These are phyloP conservation scores for Trichosporon inkin DNA, from an alignment of 1,284 basidiomycete species.

Conservation along the genomic window DNA sequence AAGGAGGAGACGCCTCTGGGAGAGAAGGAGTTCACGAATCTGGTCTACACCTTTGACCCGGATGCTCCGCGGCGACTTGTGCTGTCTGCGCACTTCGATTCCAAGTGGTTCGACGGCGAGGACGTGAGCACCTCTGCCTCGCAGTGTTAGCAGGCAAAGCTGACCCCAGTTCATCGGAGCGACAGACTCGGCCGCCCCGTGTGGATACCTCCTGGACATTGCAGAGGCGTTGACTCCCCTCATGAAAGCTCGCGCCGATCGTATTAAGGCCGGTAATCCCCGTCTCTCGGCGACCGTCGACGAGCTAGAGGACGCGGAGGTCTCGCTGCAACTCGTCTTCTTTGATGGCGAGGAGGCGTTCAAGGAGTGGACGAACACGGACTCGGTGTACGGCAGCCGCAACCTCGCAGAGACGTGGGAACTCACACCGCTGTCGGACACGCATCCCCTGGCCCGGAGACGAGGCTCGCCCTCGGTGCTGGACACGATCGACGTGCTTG, in stretches of 20 bases:
- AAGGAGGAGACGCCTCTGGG: conserved; percentile 79
- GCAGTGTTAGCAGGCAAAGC: not conserved
- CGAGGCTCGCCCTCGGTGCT: conserved; percentile 63
- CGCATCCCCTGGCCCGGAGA: conserved; percentile 55
- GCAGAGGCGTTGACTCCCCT: conserved; percentile 74
- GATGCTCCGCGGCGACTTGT: conserved; percentile 74
- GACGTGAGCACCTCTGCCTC: conserved; percentile 10
- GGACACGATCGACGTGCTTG: conserved; percentile 77
- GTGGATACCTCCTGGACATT: conserved; percentile 86
- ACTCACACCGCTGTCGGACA: conserved; percentile 60
- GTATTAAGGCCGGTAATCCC: conserved; percentile 53
- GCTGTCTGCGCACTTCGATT: conserved; percentile 93
- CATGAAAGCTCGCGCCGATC: conserved; percentile 60
- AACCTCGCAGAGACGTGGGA: conserved; percentile 82
- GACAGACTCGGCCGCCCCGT: conserved; percentile 94
- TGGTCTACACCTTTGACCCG: conserved; percentile 90
- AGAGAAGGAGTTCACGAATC: conserved; percentile 73
- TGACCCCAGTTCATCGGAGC: conserved; percentile 81
- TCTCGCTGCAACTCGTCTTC: conserved; percentile 89
- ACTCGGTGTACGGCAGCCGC: conserved; percentile 90
- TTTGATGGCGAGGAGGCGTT: conserved; percentile 99
- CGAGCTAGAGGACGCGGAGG: conserved; percentile 71
- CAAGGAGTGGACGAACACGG: conserved; percentile 77
- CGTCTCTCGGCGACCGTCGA: conserved; percentile 50
- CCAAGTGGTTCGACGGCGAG: conserved; percentile 70